These are phyloP conservation scores for Populus deltoides DNA, from an alignment of 345 rosid species.

Conservation along the genomic window DNA sequence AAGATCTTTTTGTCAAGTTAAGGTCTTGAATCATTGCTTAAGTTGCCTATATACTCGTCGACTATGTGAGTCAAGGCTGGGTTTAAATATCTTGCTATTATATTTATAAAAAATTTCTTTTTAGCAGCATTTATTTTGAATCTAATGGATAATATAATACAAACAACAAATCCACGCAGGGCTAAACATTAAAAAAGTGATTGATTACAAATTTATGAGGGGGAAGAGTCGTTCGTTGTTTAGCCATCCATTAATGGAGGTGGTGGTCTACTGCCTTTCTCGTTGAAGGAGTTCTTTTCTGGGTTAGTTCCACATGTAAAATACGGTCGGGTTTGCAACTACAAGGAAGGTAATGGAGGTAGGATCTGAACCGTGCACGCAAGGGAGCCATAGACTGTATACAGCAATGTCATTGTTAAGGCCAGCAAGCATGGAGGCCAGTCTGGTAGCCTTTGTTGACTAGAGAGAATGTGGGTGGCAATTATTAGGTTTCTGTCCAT, in stretches of 20 bases:
- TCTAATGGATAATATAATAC: too few relatives aligned
- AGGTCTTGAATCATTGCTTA: too few relatives aligned
- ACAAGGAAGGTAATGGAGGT: neutral
- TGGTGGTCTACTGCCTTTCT: neutral
- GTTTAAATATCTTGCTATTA: too few relatives aligned
- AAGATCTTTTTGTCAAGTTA: too few relatives aligned
- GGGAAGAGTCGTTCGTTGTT: neutral
- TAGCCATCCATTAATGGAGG: neutral
- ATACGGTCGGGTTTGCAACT: neutral
- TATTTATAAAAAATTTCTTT: too few relatives aligned
- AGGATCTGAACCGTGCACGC: neutral
- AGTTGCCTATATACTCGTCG: too few relatives aligned
- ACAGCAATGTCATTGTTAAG: neutral
- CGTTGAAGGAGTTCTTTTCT: neutral
- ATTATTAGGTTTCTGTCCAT: conserved; percentile 1
- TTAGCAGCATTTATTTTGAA: too few relatives aligned
- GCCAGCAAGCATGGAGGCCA: neutral
- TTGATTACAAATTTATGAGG: neutral
- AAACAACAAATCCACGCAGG: too few relatives aligned
- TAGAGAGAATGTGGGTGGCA: neutral
- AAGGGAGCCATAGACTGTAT: neutral
- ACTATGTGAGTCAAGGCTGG: too few relatives aligned
- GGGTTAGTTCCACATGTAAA: conserved; percentile 3
- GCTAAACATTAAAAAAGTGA: neutral
- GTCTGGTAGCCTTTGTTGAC: neutral